These are phyloP conservation scores for Exutisphaerella laricina DNA, from an alignment of 2,329 filamentous ascomycete species.

Conservation along the genomic window DNA sequence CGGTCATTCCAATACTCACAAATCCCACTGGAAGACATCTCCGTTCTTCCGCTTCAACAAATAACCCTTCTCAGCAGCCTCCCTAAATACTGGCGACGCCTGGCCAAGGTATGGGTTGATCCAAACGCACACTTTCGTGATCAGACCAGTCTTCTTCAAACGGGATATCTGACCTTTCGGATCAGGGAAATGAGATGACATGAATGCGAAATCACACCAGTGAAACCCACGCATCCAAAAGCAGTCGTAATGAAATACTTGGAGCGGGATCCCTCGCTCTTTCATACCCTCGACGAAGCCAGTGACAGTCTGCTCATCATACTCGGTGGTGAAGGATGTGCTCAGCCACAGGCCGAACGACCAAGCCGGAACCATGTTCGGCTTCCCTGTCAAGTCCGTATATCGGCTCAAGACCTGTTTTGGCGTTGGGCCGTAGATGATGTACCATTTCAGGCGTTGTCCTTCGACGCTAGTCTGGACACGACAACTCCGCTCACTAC, in stretches of 20 bases:
- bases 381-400: conserved; percentile 60
- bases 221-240: conserved; percentile 73
- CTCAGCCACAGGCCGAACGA: conserved; percentile 72
- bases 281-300: conserved; percentile 65
- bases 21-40: conserved; percentile 69
- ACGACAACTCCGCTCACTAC: conserved; percentile 65
- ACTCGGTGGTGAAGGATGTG: conserved; percentile 69
- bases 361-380: conserved; percentile 63
- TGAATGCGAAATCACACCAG: conserved; percentile 69
- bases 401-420: conserved; percentile 67
- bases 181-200: conserved; percentile 62
- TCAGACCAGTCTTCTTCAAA: conserved; percentile 57
- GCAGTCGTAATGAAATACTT: conserved; percentile 71
- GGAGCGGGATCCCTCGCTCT: conserved; percentile 57
- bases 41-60: conserved; percentile 63
- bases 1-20: no score
- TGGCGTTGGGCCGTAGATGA: conserved; percentile 65
- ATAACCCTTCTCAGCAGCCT: conserved; percentile 61
- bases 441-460: conserved; percentile 66
- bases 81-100: conserved; percentile 59
- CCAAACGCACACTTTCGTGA: conserved; percentile 64
- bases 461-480: conserved; percentile 65
- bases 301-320: conserved; percentile 63
- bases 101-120: conserved; percentile 71
- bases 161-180: conserved; percentile 58